Conservation (phyloP, 169 alveolate genomes). For the Theileria equi region DNA sequence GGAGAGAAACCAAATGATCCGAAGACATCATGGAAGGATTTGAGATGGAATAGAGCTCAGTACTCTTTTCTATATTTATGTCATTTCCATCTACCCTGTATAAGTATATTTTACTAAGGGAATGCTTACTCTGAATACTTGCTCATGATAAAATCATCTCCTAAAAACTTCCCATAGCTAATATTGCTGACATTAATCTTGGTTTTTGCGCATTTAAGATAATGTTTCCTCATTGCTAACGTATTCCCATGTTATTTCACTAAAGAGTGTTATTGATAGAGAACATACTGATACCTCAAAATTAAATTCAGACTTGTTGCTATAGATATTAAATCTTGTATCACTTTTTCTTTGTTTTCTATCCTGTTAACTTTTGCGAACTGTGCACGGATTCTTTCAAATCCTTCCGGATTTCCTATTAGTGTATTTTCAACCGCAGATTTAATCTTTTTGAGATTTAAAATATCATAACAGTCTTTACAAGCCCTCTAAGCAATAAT, state of each 20-base stretch:
- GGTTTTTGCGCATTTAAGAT: not conserved
- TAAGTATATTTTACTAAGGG: not conserved
- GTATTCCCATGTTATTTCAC: slow-evolving; percentile 42
- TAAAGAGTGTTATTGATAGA: not conserved
- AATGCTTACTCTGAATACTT: not conserved
- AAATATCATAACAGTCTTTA: slow-evolving; percentile 10
- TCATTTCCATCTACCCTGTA: not conserved
- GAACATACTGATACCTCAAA: slow-evolving; percentile 7
- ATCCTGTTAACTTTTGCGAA: slow-evolving; percentile 19
- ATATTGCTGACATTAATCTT: not conserved
- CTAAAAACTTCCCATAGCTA: slow-evolving; percentile 47
- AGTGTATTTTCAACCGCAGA: not conserved
- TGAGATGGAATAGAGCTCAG: too few relatives aligned
- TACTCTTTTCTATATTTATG: too few relatives aligned
- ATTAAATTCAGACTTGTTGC: slow-evolving; percentile 36
- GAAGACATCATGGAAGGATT: too few relatives aligned
- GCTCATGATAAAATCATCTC: slow-evolving; percentile 33
- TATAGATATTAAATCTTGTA: slow-evolving; percentile 33
- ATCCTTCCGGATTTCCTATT: slow-evolving; percentile 1
- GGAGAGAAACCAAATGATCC: too few relatives aligned
- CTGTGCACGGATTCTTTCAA: slow-evolving; percentile 17
- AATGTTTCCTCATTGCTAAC: slow-evolving; percentile 14
- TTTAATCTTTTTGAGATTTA: not conserved
- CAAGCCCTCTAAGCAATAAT: slow-evolving; percentile 28
- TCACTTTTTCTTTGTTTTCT: not conserved